Evolutionary conservation across 345 rosid species (phyloP).

Genomic region (Citrus trifoliata): DNA sequence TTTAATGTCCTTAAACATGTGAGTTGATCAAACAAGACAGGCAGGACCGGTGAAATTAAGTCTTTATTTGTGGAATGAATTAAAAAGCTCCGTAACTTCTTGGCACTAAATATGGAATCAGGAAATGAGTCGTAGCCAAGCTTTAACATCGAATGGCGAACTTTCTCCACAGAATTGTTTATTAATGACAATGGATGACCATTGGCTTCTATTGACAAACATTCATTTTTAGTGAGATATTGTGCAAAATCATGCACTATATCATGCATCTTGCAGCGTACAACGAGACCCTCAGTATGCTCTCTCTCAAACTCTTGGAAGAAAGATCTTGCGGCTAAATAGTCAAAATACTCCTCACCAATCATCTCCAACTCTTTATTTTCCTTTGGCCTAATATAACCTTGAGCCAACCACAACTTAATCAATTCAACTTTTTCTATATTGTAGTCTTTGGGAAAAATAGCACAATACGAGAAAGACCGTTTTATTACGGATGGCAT

Average conservation of each 20-base stretch:
- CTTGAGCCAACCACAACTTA: background rate
- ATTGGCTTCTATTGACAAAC: background rate
- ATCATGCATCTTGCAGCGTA: background rate
- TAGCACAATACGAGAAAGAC: background rate
- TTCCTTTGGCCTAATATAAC: background rate
- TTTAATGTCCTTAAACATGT: slow-evolving; percentile 3
- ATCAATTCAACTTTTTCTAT: background rate
- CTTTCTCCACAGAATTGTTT: background rate
- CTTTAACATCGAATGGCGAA: background rate
- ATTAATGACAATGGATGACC: background rate
- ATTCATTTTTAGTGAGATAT: background rate
- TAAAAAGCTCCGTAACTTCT: background rate
- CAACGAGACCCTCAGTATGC: background rate
- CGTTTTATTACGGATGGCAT: background rate
- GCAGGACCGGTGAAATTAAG: background rate
- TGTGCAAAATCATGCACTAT: background rate
- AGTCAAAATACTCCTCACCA: background rate
- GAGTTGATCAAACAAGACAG: background rate
- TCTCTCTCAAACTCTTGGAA: background rate
- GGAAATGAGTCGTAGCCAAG: background rate
- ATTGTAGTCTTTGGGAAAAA: background rate
- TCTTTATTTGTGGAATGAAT: background rate
- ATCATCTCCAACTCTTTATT: background rate
- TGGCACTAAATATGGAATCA: background rate
- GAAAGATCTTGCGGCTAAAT: background rate